Evolutionary conservation across 148 eudicot species (phyloP).

Genomic region (Cornus controversa): DNA sequence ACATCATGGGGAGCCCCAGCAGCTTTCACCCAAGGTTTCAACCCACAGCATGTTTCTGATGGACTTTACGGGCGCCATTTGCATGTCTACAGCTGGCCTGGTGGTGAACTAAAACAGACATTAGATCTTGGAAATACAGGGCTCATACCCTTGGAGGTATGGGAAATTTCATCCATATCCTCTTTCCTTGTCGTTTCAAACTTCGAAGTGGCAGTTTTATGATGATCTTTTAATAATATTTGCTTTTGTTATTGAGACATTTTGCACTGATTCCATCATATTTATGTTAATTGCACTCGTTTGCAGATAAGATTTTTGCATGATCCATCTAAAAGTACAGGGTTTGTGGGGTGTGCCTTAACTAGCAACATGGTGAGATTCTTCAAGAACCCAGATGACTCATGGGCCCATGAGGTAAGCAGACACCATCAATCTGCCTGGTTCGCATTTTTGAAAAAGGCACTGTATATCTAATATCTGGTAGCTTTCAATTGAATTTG

Average conservation of each 20-base stretch:
- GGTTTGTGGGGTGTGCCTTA: conserved; percentile 93
- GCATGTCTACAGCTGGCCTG: conserved; percentile 93
- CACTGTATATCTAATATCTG: not conserved
- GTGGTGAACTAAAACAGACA: conserved; percentile 86
- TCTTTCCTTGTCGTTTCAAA: not conserved
- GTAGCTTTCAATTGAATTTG: not conserved
- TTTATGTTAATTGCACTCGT: not conserved
- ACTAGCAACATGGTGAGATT: conserved; percentile 96
- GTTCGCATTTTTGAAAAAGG: not conserved
- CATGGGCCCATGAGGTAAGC: conserved; percentile 90
- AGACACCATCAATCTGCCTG: not conserved
- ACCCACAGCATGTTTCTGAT: conserved; percentile 85
- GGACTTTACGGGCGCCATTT: conserved; percentile 93
- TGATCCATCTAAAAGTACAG: conserved; percentile 87
- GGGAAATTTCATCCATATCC: not conserved
- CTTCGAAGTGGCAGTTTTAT: not conserved
- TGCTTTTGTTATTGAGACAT: not conserved
- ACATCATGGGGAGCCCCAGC: conserved; percentile 97
- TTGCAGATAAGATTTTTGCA: conserved; percentile 91
- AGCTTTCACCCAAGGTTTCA: conserved; percentile 93
- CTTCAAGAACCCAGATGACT: conserved; percentile 71
- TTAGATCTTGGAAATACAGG: conserved; percentile 89
- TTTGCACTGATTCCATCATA: not conserved
- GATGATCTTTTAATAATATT: not conserved
- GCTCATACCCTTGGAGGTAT: conserved; percentile 81